Evolutionary conservation across 352 stramenopile genomes (phyloP), one percentile per base, ranked within the genome.

Genomic region (Phytophthora sp.): DNA sequence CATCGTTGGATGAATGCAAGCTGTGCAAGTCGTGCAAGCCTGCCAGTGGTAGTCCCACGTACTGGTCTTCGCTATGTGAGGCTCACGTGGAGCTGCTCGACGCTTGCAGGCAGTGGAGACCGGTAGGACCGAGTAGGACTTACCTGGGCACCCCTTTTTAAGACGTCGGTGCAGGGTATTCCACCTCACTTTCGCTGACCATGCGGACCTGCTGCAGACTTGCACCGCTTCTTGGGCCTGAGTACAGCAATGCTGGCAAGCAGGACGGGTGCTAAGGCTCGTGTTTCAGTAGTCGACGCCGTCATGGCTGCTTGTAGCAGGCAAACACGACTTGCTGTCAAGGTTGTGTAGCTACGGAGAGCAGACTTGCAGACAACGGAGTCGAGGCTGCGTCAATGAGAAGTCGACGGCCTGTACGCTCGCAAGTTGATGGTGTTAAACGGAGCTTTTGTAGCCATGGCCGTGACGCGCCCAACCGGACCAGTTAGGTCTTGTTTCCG

Each of bases 51-150:
- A n/a, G n/a, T n/a, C n/a, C n/a, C n/a, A n/a, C n/a, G n/a, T n/a
- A n/a, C n/a, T n/a, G n/a, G n/a, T n/a, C n/a, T n/a, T n/a, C n/a
- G n/a, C n/a, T n/a, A n/a, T n/a, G 34, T 8, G 34, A 8, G n/a
- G 32, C 32, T 8, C 32, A 20, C 32, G 32, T 1, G 11, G 3
- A 39, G 32, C 15, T 4, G 15, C 11, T 39, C 11, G 32, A 17
- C 34, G 17, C 38, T 28, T n/a, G n/a, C n/a, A n/a, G n/a, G n/a
- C n/a, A 27, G 38, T 28, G 17, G 10, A 3, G 28, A 12, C 1
- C 20, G 20, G 28, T 60, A 24, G 52, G 52, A 60, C 52, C 10
- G 28, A 51, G 52, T 60, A 37, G 38, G 52, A 52, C 46, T 28
- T 26, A 6, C 20, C 2, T 21, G n/a, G 5, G 3, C 37, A 43